These are phyloP conservation scores for Oenanthe sinensis DNA, from an alignment of 129 eudicot genomes.

Conservation along the genomic window DNA sequence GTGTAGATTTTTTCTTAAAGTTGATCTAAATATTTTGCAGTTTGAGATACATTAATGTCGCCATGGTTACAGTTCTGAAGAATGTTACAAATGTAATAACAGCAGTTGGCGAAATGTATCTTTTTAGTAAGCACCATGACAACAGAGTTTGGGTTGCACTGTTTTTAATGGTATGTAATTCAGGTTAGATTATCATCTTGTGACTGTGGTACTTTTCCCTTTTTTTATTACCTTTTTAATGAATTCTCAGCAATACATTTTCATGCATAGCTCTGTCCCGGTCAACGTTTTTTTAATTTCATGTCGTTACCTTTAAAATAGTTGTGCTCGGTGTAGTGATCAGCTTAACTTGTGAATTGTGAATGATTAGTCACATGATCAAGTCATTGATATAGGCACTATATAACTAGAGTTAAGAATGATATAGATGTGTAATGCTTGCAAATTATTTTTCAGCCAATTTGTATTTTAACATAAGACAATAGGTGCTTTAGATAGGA, in stretches of 20 bases:
- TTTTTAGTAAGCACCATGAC: slow-evolving; percentile 89
- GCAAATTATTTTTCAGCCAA: not conserved
- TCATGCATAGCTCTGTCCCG: not conserved
- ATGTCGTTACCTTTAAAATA: not conserved
- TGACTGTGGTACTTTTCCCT: not conserved
- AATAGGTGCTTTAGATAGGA: not conserved
- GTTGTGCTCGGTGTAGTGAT: not conserved
- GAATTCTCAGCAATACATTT: not conserved
- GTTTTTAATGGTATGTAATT: slow-evolving; percentile 71
- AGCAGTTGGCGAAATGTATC: slow-evolving; percentile 98
- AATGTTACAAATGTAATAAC: slow-evolving; percentile 96
- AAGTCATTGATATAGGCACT: not conserved
- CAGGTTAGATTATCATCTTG: not conserved
- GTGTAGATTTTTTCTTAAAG: slow-evolving; percentile 3
- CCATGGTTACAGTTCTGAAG: slow-evolving; percentile 98
- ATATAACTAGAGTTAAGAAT: not conserved
- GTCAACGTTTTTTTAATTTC: not conserved
- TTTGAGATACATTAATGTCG: slow-evolving; percentile 84
- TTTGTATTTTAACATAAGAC: not conserved
- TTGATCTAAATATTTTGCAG: slow-evolving; percentile 40
- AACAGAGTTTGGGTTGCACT: slow-evolving; percentile 96
- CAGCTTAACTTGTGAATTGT: not conserved
- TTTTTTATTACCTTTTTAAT: not conserved
- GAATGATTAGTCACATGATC: not conserved
- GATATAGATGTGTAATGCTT: not conserved